Percentiles rank a stretch among this genome's conserved stretches.
Conservation (phyloP, 352 stramenopile species). For the Globisporangium nagaii region DNA sequence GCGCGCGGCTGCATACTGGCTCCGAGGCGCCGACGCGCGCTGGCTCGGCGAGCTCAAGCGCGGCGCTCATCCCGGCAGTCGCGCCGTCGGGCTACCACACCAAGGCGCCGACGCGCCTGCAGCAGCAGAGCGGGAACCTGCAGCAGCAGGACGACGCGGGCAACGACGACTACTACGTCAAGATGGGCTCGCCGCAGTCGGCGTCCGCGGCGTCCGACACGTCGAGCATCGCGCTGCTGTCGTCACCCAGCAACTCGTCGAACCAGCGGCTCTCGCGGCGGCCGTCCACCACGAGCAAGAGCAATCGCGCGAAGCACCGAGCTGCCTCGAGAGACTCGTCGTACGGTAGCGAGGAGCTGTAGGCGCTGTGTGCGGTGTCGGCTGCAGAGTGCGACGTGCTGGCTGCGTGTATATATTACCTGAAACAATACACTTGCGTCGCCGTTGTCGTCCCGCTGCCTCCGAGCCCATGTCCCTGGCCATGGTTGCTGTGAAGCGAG, state of each 20-base stretch:
- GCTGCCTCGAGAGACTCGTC: not conserved
- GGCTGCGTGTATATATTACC: too few relatives aligned
- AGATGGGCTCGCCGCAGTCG: conserved; percentile 55
- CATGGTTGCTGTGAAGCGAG: too few relatives aligned
- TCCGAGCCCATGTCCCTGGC: too few relatives aligned
- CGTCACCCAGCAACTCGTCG: conserved; percentile 24
- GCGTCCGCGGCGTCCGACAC: conserved; percentile 38
- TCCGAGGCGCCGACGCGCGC: conserved; percentile 19
- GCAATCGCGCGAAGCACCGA: not conserved
- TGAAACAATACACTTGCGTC: too few relatives aligned
- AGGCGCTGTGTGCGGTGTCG: too few relatives aligned
- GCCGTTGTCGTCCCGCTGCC: too few relatives aligned
- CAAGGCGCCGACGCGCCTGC: conserved; percentile 15
- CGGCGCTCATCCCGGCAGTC: conserved; percentile 19
- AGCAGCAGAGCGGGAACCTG: conserved; percentile 18
- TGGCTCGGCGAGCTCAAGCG: conserved; percentile 17
- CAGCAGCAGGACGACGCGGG: conserved; percentile 7
- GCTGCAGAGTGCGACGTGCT: too few relatives aligned
- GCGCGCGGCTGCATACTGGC: conserved; percentile 14
- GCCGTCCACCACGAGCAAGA: not conserved
- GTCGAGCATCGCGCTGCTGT: conserved; percentile 64
- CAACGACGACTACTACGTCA: conserved; percentile 18
- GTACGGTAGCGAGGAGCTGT: not conserved
- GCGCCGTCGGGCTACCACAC: conserved; percentile 17
- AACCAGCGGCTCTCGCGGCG: conserved; percentile 5